Percentiles rank a stretch among this genome's conserved stretches.
Conservation (phyloP, 2,329 filamentous ascomycete genomes). For the Diaporthe vexans region DNA sequence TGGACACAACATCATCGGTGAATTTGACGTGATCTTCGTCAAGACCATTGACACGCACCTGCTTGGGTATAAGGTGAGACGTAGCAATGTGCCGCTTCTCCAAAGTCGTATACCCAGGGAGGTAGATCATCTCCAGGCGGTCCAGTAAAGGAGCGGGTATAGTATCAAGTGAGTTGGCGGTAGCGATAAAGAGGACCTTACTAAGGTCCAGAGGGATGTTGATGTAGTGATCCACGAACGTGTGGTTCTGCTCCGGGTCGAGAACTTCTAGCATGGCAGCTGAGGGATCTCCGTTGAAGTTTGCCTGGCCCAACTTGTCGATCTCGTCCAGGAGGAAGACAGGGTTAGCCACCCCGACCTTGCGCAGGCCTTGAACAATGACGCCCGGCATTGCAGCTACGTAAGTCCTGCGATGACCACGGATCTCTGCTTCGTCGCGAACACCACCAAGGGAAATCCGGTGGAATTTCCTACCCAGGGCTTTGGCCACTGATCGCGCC, state of each 20-base stretch:
- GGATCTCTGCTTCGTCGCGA: slow-evolving; percentile 95
- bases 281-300: slow-evolving; percentile 94
- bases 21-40: slow-evolving; percentile 81
- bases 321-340: slow-evolving; percentile 98
- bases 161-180: slow-evolving; percentile 93
- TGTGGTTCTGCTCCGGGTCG: slow-evolving; percentile 96
- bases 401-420: slow-evolving; percentile 94
- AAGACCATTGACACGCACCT: slow-evolving; percentile 91
- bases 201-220: slow-evolving; percentile 95
- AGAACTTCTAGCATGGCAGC: slow-evolving; percentile 98
- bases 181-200: slow-evolving; percentile 97
- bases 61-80: slow-evolving; percentile 95
- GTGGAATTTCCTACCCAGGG: slow-evolving; percentile 95
- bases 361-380: slow-evolving; percentile 93
- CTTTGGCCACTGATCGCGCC: slow-evolving; percentile 91
- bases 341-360: slow-evolving; percentile 94
- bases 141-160: slow-evolving; percentile 95
- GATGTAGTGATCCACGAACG: slow-evolving; percentile 96
- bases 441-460: slow-evolving; percentile 96
- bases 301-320: slow-evolving; percentile 93
- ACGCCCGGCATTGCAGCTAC: slow-evolving; percentile 99
- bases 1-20: slow-evolving; percentile 87
- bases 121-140: slow-evolving; percentile 95
- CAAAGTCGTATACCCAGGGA: slow-evolving; percentile 95
- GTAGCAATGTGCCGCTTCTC: slow-evolving; percentile 97